A percentile compares a stretch with the other conserved stretches of the same genome.
phyloP scores from a whole-genome alignment of 768 basidiomycete species.

The Phanerochaete sordida region DNA sequence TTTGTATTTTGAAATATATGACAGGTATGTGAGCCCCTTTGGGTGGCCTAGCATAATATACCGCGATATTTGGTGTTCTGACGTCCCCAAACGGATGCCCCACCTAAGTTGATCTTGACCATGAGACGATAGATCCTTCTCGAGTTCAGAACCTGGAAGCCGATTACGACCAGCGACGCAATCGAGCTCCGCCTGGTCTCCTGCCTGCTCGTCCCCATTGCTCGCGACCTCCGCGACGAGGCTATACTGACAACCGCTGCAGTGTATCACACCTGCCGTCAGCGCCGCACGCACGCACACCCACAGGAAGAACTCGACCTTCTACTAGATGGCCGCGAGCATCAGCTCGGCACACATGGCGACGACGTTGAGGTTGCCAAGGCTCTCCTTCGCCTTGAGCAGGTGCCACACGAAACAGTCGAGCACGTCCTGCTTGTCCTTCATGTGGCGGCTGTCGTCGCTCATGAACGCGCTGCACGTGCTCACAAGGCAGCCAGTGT shows the following conservation, averaged over 20 bases:
- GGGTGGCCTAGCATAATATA: too few relatives aligned
- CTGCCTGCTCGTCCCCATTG: conserved; percentile 6
- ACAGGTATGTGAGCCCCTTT: too few relatives aligned
- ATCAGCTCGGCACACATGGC: neutral
- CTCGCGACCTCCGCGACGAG: conserved; percentile 7
- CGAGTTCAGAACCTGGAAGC: conserved; percentile 20
- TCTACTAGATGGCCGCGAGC: neutral
- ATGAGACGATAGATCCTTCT: conserved; percentile 24
- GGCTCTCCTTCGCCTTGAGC: conserved; percentile 13
- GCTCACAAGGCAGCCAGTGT: conserved; percentile 33
- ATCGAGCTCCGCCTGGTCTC: conserved; percentile 27
- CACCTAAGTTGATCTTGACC: conserved; percentile 21
- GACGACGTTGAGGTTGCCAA: neutral
- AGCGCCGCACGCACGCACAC: too few relatives aligned
- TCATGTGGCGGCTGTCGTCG: conserved; percentile 32
- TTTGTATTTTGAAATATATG: too few relatives aligned
- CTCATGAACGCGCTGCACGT: conserved; percentile 37
- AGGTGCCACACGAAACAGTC: conserved; percentile 40
- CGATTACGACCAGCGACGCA: conserved; percentile 16
- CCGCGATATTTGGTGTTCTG: too few relatives aligned
- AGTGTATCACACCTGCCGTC: conserved; percentile 20
- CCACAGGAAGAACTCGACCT: neutral
- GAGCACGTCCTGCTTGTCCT: conserved; percentile 34
- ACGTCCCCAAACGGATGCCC: too few relatives aligned
- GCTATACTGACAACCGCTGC: conserved; percentile 31